Conservation (phyloP, 257 asterid genomes). For the Jaltomata sinuosa region DNA sequence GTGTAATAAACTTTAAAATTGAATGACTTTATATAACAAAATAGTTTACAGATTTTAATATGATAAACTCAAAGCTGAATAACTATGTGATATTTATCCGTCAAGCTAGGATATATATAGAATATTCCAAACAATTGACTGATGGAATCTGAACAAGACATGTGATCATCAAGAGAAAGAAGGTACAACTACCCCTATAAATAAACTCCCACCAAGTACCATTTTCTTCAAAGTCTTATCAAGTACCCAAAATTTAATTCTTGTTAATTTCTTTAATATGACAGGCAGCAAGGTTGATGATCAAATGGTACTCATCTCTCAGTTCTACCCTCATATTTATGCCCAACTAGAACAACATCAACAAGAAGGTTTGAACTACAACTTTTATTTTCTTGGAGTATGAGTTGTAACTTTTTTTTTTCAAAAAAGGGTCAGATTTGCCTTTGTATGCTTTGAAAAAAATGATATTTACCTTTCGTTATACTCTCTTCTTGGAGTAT, state of each 20-base stretch:
- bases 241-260: not conserved
- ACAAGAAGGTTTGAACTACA: slow-evolving; percentile 25
- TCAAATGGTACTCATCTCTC: slow-evolving; percentile 43
- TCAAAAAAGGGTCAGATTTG: not conserved
- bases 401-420: not conserved
- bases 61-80: too few relatives aligned
- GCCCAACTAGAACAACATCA: slow-evolving; percentile 16
- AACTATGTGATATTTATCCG: too few relatives aligned
- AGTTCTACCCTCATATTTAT: slow-evolving; percentile 32
- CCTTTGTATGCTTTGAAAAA: not conserved
- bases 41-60: too few relatives aligned
- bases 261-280: too few relatives aligned
- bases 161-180: not conserved
- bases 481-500: too few relatives aligned
- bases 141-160: not conserved
- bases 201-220: not conserved
- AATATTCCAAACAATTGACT: not conserved
- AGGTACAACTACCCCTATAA: not conserved
- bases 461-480: too few relatives aligned
- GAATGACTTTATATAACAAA: too few relatives aligned
- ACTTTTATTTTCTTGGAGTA: not conserved
- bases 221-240: not conserved
- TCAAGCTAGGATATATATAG: not conserved
- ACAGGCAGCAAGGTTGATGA: slow-evolving; percentile 23
- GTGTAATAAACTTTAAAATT: too few relatives aligned